Percentiles rank a stretch among this genome's conserved stretches.
These are phyloP conservation scores for Amylostereum chailletii DNA, from an alignment of 1,284 basidiomycete species.

Conservation along the genomic window DNA sequence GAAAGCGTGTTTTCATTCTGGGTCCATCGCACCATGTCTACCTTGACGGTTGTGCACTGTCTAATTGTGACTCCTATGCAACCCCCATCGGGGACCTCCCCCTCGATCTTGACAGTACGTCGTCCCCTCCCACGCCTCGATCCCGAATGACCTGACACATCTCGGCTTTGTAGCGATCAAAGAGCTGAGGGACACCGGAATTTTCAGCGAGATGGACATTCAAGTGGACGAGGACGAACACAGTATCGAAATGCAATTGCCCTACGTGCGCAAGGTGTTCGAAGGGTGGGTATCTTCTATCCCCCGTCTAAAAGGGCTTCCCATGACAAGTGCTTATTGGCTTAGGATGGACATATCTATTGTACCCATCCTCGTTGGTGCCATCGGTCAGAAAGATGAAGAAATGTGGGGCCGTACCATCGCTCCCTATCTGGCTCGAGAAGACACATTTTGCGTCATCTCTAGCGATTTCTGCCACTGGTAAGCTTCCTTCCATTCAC, in stretches of 20 bases:
- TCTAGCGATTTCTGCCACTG: slow-evolving; percentile 99
- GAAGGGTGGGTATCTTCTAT: slow-evolving; percentile 44
- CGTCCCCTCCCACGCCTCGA: background rate
- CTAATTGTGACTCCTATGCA: slow-evolving; percentile 65
- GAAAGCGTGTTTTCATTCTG: slow-evolving; percentile 88
- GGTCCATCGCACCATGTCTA: slow-evolving; percentile 95
- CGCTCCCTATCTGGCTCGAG: slow-evolving; percentile 70
- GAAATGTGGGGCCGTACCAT: slow-evolving; percentile 60
- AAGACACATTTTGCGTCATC: slow-evolving; percentile 82
- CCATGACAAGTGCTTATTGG: background rate
- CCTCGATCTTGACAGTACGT: slow-evolving; percentile 72
- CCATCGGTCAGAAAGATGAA: slow-evolving; percentile 59
- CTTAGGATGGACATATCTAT: slow-evolving; percentile 66
- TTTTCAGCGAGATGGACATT: slow-evolving; percentile 65
- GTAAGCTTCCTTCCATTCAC: slow-evolving; percentile 32
- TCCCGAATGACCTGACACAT: background rate
- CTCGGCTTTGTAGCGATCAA: slow-evolving; percentile 44
- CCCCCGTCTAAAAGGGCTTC: too few relatives aligned
- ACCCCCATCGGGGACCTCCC: slow-evolving; percentile 84
- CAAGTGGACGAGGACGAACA: slow-evolving; percentile 89
- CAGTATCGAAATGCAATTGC: slow-evolving; percentile 96
- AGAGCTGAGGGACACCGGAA: slow-evolving; percentile 58
- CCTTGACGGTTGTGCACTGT: slow-evolving; percentile 81
- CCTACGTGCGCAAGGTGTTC: slow-evolving; percentile 87
- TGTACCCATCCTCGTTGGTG: slow-evolving; percentile 89